Percentiles rank a stretch among this genome's conserved stretches.
Evolutionary conservation across 2,329 filamentous ascomycete species (phyloP).

Genomic region (Aspergillus unguis): DNA sequence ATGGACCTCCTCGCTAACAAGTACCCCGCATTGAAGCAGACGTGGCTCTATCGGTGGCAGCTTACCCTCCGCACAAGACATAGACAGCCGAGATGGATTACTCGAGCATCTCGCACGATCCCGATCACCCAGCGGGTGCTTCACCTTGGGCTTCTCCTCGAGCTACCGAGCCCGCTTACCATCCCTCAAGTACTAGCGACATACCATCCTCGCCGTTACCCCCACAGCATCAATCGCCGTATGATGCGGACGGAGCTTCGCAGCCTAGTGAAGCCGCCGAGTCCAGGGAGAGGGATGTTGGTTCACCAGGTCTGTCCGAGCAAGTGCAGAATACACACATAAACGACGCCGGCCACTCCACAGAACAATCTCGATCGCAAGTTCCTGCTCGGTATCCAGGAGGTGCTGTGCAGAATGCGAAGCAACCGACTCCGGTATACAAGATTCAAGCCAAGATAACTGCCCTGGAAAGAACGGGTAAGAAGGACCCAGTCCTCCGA

Average conservation of each 20-base stretch:
- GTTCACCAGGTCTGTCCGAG: slow-evolving; percentile 47
- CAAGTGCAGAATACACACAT: slow-evolving; percentile 41
- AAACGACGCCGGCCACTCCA: slow-evolving; percentile 35
- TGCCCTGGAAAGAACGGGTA: slow-evolving; percentile 83
- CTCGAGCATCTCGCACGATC: slow-evolving; percentile 55
- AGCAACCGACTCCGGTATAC: slow-evolving; percentile 63
- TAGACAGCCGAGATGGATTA: slow-evolving; percentile 58
- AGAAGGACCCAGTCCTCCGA: slow-evolving; percentile 90
- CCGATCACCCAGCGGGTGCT: slow-evolving; percentile 55
- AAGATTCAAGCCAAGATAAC: slow-evolving; percentile 95
- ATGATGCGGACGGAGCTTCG: slow-evolving; percentile 24
- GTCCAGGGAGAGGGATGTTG: slow-evolving; percentile 18
- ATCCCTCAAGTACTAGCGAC: slow-evolving; percentile 34
- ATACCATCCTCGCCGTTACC: slow-evolving; percentile 43
- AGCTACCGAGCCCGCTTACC: slow-evolving; percentile 45
- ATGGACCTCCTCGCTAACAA: slow-evolving; percentile 9
- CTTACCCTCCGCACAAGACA: slow-evolving; percentile 15
- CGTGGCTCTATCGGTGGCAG: slow-evolving; percentile 19
- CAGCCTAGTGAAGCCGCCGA: slow-evolving; percentile 18
- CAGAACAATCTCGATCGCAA: slow-evolving; percentile 43
- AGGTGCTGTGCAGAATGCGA: slow-evolving; percentile 34
- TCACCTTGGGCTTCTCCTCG: slow-evolving; percentile 64
- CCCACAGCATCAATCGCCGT: slow-evolving; percentile 35
- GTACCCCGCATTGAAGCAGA: slow-evolving; percentile 15
- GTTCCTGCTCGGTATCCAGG: slow-evolving; percentile 49